Base-by-base conservation (phyloP, 768 basidiomycete genomes). In the Lactarius trivialis region DNA sequence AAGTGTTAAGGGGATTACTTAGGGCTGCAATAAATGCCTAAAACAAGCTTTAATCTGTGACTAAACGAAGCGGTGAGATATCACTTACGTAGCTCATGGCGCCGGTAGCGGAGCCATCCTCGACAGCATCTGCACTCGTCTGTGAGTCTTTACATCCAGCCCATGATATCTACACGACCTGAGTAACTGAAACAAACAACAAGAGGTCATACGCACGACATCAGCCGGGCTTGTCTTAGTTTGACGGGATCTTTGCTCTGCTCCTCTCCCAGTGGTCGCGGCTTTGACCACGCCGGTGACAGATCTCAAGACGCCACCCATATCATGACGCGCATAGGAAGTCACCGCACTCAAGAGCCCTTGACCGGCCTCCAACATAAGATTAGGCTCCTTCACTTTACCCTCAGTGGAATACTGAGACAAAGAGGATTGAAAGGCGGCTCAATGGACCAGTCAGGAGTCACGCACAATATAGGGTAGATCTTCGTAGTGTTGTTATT, bases 341-440 rank as follows among this genome's bases (percentile, higher is more conserved):
- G 80, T 75, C 2, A 91, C 83, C 1, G 92, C 90, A 26, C 82
- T 81, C n/a, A 96, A 72, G 4, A 97, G 76, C 8, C 91, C 92
- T 70, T 91, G 84, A 0, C 93, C 94, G 4, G 95, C 94, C 70
- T 91, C 93, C 9, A 86, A 81, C 12, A 86, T 85, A 17, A 93
- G 76, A 70, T 97, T 95, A 36, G 95, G 93, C 71, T 97, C 93
- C 73, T 98, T 97, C 71, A 98, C 76, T 71, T 91, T 93, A 54
- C 94, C 94, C 76, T 98, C 93, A 7, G 93, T 96, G 24, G 93
- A 93, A 75, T 98, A 98, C 85, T 90, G 58, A 12, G 17, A 45
- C 36, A 19, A 45, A 32, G 48, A 45, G 24, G 15, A 12, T n/a
- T 28, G 15, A 60, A 3, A 32, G 30, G 14, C 28, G 43, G 15